Base-by-base conservation (phyloP, 352 stramenopile genomes). In the Peronospora destructor region DNA sequence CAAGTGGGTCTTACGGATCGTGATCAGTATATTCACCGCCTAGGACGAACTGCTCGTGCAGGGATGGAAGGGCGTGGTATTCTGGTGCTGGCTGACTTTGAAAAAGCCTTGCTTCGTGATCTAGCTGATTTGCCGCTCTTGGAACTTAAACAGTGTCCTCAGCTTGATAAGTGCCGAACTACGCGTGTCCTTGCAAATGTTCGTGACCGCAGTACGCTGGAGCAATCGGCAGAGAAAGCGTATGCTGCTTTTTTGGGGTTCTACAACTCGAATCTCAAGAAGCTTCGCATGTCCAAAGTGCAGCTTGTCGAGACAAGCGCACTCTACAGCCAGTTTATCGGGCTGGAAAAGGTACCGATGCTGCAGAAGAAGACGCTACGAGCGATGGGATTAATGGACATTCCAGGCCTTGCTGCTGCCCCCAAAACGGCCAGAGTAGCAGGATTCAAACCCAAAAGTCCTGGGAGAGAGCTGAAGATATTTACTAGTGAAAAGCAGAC, bases 21-120 rank as follows among this genome's bases (percentile, higher is more conserved):
- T 28, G 89, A 95, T 49, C 92, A 97, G 64, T 98, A 98, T 74
- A 95, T 98, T 45, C 95, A 98, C 67, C 82, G 95, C n/a, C 68
- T 98, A 9, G 94, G 94, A 33, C 85, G 95, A 60, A 98, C 94
- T 6, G 95, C 81, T 3, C 80, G 88, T 54, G 87, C 85, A 14
- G 87, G 88, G 23, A 95, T 91, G 70, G 68, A 78, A 44, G 89
- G 87, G 12, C 68, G 82, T 28, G 87, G 86, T 39, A 59, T 94
- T 29, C 58, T 97, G 16, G 56, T 97, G 29, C 66, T 97, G 28
- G 66, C 70, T 6, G 68, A 91, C 46, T 96, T 96, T 56, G 91
- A 97, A 68, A 64, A 44, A 17, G 58, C 58, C 41, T 56, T 93
- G 35, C 59, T 91, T 17, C 72, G 85, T 33, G 68, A 89, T 41